Evolutionary conservation across 2,329 filamentous ascomycete genomes (phyloP).

Genomic region (Fusarium tupiense): DNA sequence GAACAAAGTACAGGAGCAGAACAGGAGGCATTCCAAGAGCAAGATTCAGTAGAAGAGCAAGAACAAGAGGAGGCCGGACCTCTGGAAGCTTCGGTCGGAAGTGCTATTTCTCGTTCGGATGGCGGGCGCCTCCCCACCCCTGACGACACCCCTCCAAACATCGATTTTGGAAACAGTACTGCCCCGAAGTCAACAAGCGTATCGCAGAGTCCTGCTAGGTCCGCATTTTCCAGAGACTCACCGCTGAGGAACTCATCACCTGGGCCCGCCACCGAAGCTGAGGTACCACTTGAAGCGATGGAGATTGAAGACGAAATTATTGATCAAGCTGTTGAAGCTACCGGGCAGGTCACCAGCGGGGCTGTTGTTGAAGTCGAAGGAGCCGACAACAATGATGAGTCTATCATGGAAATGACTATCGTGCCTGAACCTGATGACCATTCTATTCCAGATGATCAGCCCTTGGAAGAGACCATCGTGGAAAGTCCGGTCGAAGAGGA

Average conservation of each 20-base stretch:
- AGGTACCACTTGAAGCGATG: conserved; percentile 10
- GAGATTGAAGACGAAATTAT: conserved; percentile 27
- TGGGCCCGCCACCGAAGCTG: not conserved
- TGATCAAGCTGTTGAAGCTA: not conserved
- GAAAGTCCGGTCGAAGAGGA: conserved; percentile 24
- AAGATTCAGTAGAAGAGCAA: conserved; percentile 13
- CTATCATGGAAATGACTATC: conserved; percentile 13
- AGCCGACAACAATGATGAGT: conserved; percentile 1
- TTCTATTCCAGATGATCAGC: not conserved
- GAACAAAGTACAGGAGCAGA: conserved; percentile 2
- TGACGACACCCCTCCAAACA: conserved; percentile 60
- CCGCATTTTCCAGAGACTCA: conserved; percentile 9
- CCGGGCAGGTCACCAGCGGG: not conserved
- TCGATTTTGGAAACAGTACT: conserved; percentile 36
- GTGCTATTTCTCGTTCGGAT: conserved; percentile 50
- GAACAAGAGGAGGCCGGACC: conserved; percentile 12
- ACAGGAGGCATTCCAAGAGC: conserved; percentile 19
- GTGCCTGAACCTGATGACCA: conserved; percentile 9
- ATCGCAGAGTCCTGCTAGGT: conserved; percentile 16
- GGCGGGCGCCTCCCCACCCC: conserved; percentile 62
- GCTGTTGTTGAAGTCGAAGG: conserved; percentile 14
- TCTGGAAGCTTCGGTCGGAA: conserved; percentile 43
- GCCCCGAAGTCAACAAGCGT: conserved; percentile 30
- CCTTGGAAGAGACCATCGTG: conserved; percentile 21
- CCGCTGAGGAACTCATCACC: conserved; percentile 4